These are phyloP conservation scores for Hymenoscyphus linearis DNA, from an alignment of 2,329 filamentous ascomycete genomes.

Conservation along the genomic window DNA sequence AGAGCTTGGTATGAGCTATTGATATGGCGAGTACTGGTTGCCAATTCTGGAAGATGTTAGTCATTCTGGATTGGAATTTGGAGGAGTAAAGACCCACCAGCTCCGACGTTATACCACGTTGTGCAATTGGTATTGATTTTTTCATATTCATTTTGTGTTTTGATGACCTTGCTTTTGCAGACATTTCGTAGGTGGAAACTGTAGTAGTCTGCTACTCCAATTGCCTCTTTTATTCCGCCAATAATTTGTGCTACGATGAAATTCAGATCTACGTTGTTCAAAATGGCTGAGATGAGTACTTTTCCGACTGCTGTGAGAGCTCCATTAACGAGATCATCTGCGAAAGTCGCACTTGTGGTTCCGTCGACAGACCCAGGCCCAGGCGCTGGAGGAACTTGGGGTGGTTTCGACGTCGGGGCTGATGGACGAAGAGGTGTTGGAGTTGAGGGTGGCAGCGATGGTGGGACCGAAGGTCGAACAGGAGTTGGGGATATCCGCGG, in stretches of 20 bases:
- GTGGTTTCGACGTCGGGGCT: not conserved
- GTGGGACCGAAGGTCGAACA: no score
- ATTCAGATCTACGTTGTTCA: not conserved
- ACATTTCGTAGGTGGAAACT: not conserved
- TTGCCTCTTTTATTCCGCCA: not conserved
- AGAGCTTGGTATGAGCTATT: not conserved
- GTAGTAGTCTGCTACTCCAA: not conserved
- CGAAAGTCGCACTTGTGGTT: not conserved
- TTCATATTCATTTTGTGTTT: not conserved
- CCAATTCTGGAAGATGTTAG: not conserved
- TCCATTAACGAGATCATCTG: not conserved
- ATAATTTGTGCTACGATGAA: not conserved
- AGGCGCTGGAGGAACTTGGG: not conserved
- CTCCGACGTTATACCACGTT: not conserved
- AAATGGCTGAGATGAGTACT: not conserved
- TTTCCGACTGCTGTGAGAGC: not conserved
- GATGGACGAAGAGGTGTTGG: not conserved
- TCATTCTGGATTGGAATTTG: not conserved
- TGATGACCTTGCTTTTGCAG: not conserved
- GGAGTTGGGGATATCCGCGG: no score
- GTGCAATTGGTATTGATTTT: not conserved
- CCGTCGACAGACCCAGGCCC: not conserved
- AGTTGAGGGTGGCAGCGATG: not conserved
- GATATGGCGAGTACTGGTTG: not conserved
- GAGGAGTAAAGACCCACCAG: not conserved